A percentile compares a stretch with the other conserved stretches of the same genome.
Conservation (phyloP, 2,329 filamentous ascomycete species). For the Alternaria incomplexa region DNA sequence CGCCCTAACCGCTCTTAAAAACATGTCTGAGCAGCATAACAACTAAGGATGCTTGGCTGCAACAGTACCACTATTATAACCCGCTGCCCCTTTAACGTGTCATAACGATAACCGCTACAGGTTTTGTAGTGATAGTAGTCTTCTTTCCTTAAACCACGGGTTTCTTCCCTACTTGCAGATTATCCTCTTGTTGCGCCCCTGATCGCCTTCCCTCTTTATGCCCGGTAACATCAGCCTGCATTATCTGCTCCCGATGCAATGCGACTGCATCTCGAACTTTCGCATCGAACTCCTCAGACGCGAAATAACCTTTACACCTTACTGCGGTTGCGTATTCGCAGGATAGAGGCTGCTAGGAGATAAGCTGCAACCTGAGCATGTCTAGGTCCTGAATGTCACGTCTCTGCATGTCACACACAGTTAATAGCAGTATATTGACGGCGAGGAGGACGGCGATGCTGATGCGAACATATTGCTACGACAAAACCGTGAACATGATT, state of each 20-base stretch:
- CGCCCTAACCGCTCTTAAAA: neutral
- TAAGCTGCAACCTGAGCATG: neutral
- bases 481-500: neutral
- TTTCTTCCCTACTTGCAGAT: neutral
- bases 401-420: neutral
- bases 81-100: neutral
- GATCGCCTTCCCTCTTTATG: neutral
- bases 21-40: neutral
- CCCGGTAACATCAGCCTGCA: neutral
- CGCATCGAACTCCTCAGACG: neutral
- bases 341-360: neutral
- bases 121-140: neutral
- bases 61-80: neutral
- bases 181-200: neutral
- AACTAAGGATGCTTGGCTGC: neutral
- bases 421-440: neutral
- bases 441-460: neutral
- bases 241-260: neutral
- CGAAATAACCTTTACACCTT: neutral
- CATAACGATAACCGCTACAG: neutral
- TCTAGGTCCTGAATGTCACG: neutral
- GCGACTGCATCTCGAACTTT: neutral
- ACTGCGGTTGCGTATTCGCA: neutral
- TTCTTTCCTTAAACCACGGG: neutral
- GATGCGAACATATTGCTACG: neutral